Percentiles rank a stretch among this genome's conserved stretches.
Evolutionary conservation across 164 flowering plant species (phyloP).

Genomic region (Vitis riparia): DNA sequence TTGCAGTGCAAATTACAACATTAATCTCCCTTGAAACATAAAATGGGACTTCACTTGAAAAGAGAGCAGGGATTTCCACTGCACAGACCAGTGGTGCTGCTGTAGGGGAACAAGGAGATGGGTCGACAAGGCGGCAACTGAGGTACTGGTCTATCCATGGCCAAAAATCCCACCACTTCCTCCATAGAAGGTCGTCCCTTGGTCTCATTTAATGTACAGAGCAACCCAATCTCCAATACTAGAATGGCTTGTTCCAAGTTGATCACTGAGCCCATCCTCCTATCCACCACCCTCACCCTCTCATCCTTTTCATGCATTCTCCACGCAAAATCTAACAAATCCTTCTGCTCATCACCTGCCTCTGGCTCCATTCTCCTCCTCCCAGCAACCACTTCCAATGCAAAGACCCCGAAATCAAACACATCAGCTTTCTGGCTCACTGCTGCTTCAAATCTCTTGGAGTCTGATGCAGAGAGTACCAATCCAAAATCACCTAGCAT

Average conservation of each 20-base stretch:
- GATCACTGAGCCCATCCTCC: slow-evolving; percentile 26
- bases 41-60: slow-evolving; percentile 26
- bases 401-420: slow-evolving; percentile 47
- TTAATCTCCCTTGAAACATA: too few species aligned
- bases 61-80: slow-evolving; percentile 36
- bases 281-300: slow-evolving; percentile 39
- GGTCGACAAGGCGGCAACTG: slow-evolving; percentile 45
- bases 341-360: slow-evolving; percentile 25
- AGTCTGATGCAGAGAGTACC: slow-evolving; percentile 19
- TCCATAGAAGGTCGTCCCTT: slow-evolving; percentile 48
- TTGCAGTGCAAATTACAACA: too few species aligned
- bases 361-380: slow-evolving; percentile 21
- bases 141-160: slow-evolving; percentile 32
- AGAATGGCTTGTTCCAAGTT: slow-evolving; percentile 43
- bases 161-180: slow-evolving; percentile 38
- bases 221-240: slow-evolving; percentile 43
- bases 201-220: slow-evolving; percentile 46
- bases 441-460: slow-evolving; percentile 28
- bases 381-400: slow-evolving; percentile 52
- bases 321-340: slow-evolving; percentile 50
- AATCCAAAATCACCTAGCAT: slow-evolving; percentile 24
- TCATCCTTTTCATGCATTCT: slow-evolving; percentile 40
- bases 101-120: slow-evolving; percentile 41
- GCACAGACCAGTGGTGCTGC: slow-evolving; percentile 37
- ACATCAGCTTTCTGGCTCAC: slow-evolving; percentile 33